Conservation (phyloP, 2,329 filamentous ascomycete genomes). For the Sclerotinia sclerotiorum region DNA sequence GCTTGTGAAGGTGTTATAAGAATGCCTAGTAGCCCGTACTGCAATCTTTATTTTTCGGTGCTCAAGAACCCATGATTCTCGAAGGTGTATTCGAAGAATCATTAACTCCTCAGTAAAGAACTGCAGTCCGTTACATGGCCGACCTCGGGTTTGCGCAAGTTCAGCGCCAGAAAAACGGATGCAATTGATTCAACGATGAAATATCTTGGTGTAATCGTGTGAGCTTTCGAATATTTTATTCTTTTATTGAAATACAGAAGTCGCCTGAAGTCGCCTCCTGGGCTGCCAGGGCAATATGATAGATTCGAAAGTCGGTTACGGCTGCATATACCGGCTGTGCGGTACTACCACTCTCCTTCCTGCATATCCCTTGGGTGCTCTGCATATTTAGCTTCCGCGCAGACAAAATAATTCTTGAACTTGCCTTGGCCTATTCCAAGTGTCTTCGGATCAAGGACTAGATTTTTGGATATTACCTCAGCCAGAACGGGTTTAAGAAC, state of each 20-base stretch:
- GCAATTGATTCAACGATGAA: neutral
- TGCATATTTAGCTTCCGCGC: neutral
- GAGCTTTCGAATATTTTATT: neutral
- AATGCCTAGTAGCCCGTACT: neutral
- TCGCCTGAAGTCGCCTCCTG: neutral
- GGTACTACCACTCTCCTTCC: neutral
- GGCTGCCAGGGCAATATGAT: neutral
- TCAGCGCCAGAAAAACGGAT: neutral
- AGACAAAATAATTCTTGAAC: neutral
- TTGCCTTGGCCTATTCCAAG: neutral
- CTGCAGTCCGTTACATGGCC: neutral
- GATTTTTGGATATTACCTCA: neutral
- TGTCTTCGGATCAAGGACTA: neutral
- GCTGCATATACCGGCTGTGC: neutral
- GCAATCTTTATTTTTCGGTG: neutral
- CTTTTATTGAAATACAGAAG: neutral
- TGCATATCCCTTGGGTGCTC: neutral
- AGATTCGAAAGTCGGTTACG: neutral
- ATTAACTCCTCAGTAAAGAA: neutral
- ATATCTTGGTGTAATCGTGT: too few species aligned
- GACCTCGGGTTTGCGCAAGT: neutral
- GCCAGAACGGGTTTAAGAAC: neutral
- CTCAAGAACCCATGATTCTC: neutral
- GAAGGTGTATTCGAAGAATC: neutral
- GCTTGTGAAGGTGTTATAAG: neutral